Conservation (phyloP, 306 rosid genomes). For the Mimosa bimucronata region DNA sequence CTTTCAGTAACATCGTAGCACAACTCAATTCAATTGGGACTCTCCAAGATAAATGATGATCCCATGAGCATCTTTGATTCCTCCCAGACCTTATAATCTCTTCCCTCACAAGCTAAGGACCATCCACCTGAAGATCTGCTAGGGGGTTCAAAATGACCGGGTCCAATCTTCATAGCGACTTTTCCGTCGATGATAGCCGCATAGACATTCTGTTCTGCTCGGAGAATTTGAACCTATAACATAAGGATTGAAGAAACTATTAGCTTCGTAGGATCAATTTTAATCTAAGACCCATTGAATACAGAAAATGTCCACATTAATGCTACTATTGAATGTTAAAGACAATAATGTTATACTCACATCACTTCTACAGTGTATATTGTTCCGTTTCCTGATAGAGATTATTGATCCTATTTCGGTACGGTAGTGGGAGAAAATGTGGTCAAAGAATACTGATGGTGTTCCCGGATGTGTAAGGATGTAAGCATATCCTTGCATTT, state of each 20-base stretch:
- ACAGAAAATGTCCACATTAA: background rate
- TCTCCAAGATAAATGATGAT: constrained; percentile 13
- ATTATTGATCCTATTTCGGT: constrained; percentile 64
- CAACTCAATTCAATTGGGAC: constrained; percentile 33
- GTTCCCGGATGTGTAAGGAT: constrained; percentile 91
- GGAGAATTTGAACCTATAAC: constrained; percentile 57
- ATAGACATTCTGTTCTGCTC: constrained; percentile 76
- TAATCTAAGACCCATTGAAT: background rate
- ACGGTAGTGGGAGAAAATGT: constrained; percentile 65
- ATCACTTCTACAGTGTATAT: constrained; percentile 69
- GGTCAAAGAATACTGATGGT: constrained; percentile 81
- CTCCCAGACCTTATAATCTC: constrained; percentile 83
- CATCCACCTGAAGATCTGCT: constrained; percentile 48
- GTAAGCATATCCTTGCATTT: constrained; percentile 96
- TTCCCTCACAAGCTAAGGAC: constrained; percentile 64
- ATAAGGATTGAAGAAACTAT: constrained; percentile 32
- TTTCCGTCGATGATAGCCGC: constrained; percentile 71
- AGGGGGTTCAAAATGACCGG: constrained; percentile 77
- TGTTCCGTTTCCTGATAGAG: constrained; percentile 64
- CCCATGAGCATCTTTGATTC: constrained; percentile 37
- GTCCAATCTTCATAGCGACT: constrained; percentile 82
- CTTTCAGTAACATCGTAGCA: constrained; percentile 8
- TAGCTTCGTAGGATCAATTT: background rate
- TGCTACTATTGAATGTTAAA: background rate
- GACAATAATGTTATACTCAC: constrained; percentile 57